Evolutionary conservation across 2,329 filamentous ascomycete species (phyloP).

Genomic region (Harringtonia aguacate): DNA sequence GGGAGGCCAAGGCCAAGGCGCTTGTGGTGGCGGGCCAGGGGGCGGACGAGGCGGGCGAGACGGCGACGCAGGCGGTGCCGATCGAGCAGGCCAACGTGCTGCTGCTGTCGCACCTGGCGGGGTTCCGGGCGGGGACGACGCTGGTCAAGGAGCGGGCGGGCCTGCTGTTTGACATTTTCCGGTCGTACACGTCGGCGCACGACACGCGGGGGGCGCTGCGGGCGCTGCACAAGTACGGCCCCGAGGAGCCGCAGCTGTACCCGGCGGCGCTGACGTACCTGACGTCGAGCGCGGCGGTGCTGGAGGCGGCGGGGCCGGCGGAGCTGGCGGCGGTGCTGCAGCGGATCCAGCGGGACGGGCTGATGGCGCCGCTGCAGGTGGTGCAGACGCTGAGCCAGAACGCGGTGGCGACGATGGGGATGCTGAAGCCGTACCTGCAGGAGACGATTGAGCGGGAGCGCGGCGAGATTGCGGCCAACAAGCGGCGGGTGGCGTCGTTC

Average conservation of each 20-base stretch:
- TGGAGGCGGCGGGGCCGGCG: slow-evolving; percentile 73
- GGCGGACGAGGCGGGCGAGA: slow-evolving; percentile 24
- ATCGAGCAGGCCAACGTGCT: slow-evolving; percentile 95
- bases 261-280: slow-evolving; percentile 89
- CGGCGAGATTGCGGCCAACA: slow-evolving; percentile 71
- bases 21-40: slow-evolving; percentile 61
- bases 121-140: slow-evolving; percentile 82
- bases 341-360: slow-evolving; percentile 78
- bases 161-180: slow-evolving; percentile 88
- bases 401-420: slow-evolving; percentile 84
- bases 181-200: slow-evolving; percentile 85
- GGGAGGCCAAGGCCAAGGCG: slow-evolving; percentile 84
- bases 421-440: slow-evolving; percentile 87
- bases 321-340: slow-evolving; percentile 72
- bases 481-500: slow-evolving; percentile 72
- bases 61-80: slow-evolving; percentile 59
- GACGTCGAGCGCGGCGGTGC: slow-evolving; percentile 68
- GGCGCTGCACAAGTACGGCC: slow-evolving; percentile 82
- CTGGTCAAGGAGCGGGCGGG: slow-evolving; percentile 91
- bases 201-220: slow-evolving; percentile 87
- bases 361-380: slow-evolving; percentile 94
- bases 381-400: slow-evolving; percentile 72
- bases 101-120: slow-evolving; percentile 79
- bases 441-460: slow-evolving; percentile 83
- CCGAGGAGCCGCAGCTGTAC: slow-evolving; percentile 84